phyloP scores from a whole-genome alignment of 2,329 filamentous ascomycete genomes.

The Colletotrichum euphorbiae region DNA sequence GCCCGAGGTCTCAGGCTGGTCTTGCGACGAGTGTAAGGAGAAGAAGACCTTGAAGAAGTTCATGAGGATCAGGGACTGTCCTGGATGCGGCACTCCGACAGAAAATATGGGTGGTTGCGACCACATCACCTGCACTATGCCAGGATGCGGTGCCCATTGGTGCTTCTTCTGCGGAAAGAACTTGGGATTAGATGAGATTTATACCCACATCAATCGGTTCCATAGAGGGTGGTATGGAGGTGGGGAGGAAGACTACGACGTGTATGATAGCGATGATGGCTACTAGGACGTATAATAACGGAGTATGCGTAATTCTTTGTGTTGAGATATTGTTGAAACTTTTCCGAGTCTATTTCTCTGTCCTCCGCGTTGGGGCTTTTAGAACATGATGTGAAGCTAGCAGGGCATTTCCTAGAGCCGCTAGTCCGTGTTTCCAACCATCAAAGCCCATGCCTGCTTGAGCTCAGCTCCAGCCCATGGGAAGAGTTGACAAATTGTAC shows the following conservation, averaged over 20 bases:
- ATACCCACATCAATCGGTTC: slow-evolving; percentile 49
- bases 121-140: slow-evolving; percentile 51
- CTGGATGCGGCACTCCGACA: slow-evolving; percentile 51
- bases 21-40: slow-evolving; percentile 54
- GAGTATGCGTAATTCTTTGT: too few species aligned
- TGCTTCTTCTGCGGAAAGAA: slow-evolving; percentile 54
- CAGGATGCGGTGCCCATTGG: slow-evolving; percentile 52
- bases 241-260: slow-evolving; percentile 32
- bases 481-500: too few species aligned
- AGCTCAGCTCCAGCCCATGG: too few species aligned
- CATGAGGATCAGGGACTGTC: slow-evolving; percentile 48
- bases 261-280: neutral
- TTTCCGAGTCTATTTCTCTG: too few species aligned
- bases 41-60: slow-evolving; percentile 25
- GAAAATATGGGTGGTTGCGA: slow-evolving; percentile 53
- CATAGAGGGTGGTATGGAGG: slow-evolving; percentile 49
- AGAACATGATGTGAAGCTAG: too few species aligned
- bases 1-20: slow-evolving; percentile 52
- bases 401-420: too few species aligned
- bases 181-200: slow-evolving; percentile 47
- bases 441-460: too few species aligned
- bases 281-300: neutral
- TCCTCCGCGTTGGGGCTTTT: too few species aligned
- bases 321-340: too few species aligned
- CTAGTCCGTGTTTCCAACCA: too few species aligned